Conservation (phyloP, 345 rosid genomes). For the Eucalyptus fibrosa region DNA sequence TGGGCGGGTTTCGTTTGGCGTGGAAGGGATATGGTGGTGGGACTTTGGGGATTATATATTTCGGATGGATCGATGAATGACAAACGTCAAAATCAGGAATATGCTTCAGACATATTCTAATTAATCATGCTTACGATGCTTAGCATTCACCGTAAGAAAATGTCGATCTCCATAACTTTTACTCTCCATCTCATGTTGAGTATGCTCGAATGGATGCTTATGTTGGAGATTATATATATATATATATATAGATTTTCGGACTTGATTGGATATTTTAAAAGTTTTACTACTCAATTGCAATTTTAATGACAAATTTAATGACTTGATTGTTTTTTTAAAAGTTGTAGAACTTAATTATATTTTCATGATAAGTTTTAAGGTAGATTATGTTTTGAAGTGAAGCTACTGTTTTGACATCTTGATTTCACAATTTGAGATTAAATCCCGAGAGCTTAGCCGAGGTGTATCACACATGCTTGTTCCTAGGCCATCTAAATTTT, state of each 20-base stretch:
- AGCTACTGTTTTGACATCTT: fast-evolving
- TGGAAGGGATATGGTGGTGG: neutral
- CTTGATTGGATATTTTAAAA: too few relatives aligned
- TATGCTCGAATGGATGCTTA: neutral
- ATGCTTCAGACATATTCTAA: neutral
- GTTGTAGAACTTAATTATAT: fast-evolving
- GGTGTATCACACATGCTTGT: neutral
- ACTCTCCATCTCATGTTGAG: neutral
- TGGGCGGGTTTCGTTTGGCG: neutral
- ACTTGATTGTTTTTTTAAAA: too few relatives aligned
- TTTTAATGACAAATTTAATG: too few relatives aligned
- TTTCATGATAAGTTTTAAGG: too few relatives aligned
- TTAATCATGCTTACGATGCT: neutral
- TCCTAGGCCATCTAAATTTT: neutral
- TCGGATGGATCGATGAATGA: neutral
- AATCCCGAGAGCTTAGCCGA: fast-evolving
- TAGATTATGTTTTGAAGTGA: too few relatives aligned
- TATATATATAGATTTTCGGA: neutral
- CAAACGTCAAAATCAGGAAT: neutral
- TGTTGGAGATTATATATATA: neutral
- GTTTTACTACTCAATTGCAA: too few relatives aligned
- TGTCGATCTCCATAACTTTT: neutral
- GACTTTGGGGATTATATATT: neutral
- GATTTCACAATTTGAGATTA: neutral
- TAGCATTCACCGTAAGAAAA: neutral